A percentile compares a stretch with the other conserved stretches of the same genome.
Evolutionary conservation across 2,329 filamentous ascomycete genomes (phyloP).

Genomic region (Rhynchosporium agropyri): DNA sequence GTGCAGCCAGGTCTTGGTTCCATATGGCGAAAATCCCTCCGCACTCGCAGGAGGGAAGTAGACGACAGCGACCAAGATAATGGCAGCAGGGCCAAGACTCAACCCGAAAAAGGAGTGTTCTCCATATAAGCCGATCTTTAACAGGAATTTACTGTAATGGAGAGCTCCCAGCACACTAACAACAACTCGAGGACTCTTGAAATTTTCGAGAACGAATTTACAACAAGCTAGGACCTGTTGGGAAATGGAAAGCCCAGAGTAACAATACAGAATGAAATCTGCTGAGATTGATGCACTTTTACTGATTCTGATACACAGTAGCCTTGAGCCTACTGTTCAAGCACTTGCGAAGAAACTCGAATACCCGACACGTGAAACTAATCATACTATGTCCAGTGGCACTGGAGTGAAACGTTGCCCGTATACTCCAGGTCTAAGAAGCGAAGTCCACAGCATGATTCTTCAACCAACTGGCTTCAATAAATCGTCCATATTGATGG

Average conservation of each 20-base stretch:
- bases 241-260: background rate
- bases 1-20: too few relatives aligned
- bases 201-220: background rate
- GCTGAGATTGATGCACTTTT: background rate
- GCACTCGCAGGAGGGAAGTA: background rate
- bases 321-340: background rate
- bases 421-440: background rate
- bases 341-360: background rate
- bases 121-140: too few relatives aligned
- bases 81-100: background rate
- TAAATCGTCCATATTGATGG: too few relatives aligned
- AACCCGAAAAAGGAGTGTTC: too few relatives aligned
- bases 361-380: background rate
- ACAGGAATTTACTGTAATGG: too few relatives aligned
- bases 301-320: background rate
- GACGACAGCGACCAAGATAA: background rate
- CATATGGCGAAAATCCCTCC: background rate
- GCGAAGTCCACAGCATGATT: background rate
- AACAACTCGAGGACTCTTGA: background rate
- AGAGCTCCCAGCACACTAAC: too few relatives aligned
- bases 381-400: background rate
- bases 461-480: too few relatives aligned
- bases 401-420: background rate
- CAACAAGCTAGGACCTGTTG: too few relatives aligned
- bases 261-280: background rate